Evolutionary conservation across 495 filamentous ascomycete genomes (phyloP), one percentile per base, ranked within the genome.

Genomic region (Acidiella bohemica): DNA sequence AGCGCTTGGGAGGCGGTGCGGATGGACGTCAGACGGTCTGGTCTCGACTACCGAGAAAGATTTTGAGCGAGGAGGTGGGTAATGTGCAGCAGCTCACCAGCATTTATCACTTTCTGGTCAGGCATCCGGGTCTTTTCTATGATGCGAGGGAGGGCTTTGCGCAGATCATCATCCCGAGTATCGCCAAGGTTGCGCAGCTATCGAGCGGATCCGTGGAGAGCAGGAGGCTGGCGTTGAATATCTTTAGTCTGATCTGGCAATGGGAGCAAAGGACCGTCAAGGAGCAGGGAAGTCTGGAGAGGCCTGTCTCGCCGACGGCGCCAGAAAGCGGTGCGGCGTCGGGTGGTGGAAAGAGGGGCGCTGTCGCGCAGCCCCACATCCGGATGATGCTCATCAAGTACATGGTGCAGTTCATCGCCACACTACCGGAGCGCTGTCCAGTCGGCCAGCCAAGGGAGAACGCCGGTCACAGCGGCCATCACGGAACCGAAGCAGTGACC

Each of bases 61-160:
- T 96, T 35, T 61, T 99, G 36, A 77, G 83, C 6, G 92, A 99
- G 59, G 92, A 99, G 57, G 86, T 80, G n/a, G 81, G 85, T 46
- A 99, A 99, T 49, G 68, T 87, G 41, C 88, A 93, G 60, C 92
- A 96, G 61, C 78, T 95, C 58, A 94, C 85, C 24, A 85, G 82
- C 59, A 96, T 99, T 48, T 96, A 95, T 59, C 80, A 94, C 50
- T 99, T 96, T 58, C 64, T 99, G 12, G 92, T 95, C 23, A 71
- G 82, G 32, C 87, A 96, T 54, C 80, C 85, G 1, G 81, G 87
- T 53, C 66, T 96, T 13, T 96, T 99, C 62, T 96, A 92, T 46
- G 87, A 99, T 41, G 84, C 85, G 1, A 67, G 92, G 39, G 92
- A 96, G 39, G 81, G 84, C 49, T 92, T 95, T 36, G 72, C 85